Base-by-base conservation (phyloP, 768 basidiomycete species). In the Termitomyces sp. region DNA sequence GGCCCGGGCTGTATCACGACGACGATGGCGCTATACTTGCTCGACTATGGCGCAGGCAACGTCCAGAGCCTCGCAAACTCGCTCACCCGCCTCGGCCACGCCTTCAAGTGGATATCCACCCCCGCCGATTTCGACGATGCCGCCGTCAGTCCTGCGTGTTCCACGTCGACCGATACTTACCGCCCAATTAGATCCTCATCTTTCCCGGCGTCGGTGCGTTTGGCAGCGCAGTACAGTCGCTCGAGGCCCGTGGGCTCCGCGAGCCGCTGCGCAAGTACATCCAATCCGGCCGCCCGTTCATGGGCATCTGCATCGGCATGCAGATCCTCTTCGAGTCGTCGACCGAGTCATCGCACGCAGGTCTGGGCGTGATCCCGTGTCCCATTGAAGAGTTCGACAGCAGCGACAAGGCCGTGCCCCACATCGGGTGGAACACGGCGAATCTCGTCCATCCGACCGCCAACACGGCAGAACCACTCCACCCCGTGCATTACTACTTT, bases 301-400 rank as follows among this genome's bases (percentile, higher is more conserved):
- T 97, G 74, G 93, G 93, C 41, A 98, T 99, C 77, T 99, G 97
- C 76, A 92, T 99, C 68, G 97, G 97, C 67, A 89, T 99, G 87
- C 97, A 99, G 74, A 85, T 97, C 58, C 90, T 99, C 61, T 98
- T 94, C 75, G 77, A 82, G 59, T 86, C 89, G 14, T 98, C 96
- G 16, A 75, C 83, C 61, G 97, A 99, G 76, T 87, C 88, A 14
- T 80, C 84, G 16, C 75, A 76, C 30, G 71, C 67, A n/a, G 95
- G 96, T n/a, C 80, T 98, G 23, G 91, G 86, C 18, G 72, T 93
- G 63, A 87, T 99, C 62, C 89, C 92, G n/a, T 86, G 78, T 64
- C 78, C 80, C n/a, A 91, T 98, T 66, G 82, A 84, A 57, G 75
- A 78, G 14, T 98, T 99, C 68, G 75, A 79, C 61, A 79, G 83